Evolutionary conservation across 164 flowering plant genomes (phyloP), one percentile per base, ranked within the genome.

Genomic region (Malania oleifera): DNA sequence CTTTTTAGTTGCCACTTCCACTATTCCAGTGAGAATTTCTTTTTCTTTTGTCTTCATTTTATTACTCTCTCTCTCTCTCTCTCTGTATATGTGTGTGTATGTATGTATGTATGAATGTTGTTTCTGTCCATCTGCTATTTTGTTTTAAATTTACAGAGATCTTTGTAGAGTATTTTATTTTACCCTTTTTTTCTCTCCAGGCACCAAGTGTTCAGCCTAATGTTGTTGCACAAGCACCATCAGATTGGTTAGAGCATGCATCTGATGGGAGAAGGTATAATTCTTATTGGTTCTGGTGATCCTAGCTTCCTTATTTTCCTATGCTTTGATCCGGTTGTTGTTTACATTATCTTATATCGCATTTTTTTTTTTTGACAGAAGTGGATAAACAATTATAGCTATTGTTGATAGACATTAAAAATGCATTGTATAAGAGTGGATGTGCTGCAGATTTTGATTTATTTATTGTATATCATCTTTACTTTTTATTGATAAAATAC

Each of bases 171-270:
- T n/a, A n/a, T n/a, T n/a, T n/a, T n/a, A n/a, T n/a, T n/a, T n/a
- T n/a, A n/a, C n/a, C n/a, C n/a, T n/a, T n/a, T n/a, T n/a, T n/a
- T n/a, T n/a, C n/a, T n/a, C n/a, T 65, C 54, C 74, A 75, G 82
- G 77, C 18, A 40, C 38, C 65, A 22, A 45, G 37, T 58, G 14
- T 40, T n/a, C 67, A 63, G 52, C 63, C 67, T 19, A 65, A 67
- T 9, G 40, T 60, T 10, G 11, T 23, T 15, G 48, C 18, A 53
- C 62, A 57, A 22, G 56, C 60, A 31, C 22, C 60, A 35, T 64
- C 73, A 19, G 73, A 72, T 15, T 81, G 86, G 86, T 62, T 64
- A 48, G 83, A 81, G 58, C 81, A 81, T 62, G 67, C 73, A 14
- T 65, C 83, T 59, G 66, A 70, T 52, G 86, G 86, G 63, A 79